Base-by-base conservation (phyloP, 345 rosid genomes). In the Brassica incana region DNA sequence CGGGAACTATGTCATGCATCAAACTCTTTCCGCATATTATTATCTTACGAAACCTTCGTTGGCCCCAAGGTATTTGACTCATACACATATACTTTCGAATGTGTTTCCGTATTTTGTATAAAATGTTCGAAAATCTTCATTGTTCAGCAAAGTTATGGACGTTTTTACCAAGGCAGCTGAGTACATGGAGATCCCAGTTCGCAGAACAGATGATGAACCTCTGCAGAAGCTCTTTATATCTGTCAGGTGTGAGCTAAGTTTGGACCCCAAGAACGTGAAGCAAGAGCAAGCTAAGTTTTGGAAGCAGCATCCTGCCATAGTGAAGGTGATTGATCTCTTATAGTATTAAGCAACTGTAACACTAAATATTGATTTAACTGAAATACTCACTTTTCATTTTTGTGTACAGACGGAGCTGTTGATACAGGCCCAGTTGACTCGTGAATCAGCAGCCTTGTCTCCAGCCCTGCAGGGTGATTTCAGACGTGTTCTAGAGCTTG, bases 241-340 rank as follows among this genome's bases (percentile, higher is more conserved):
- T 15, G 99, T 95, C 50, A 86, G 98, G 87, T 91, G 99, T 75
- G 99, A 95, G 85, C 84, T 95, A 85, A 93, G 93, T 81, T 84
- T 95, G 83, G 99, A 95, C 84, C 91, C 82, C 16, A 93, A 93
- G 88, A 95, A 91, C 85, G 88, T 93, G 74, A 95, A 95, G 91
- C 98, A 95, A 93, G 99, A 95, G 85, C 99, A 95, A 84, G 98
- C 98, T 73, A 95, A 93, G 85, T 95, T 93, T 83, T 95, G 93
- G 98, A 95, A 93, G 87, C 97, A 93, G 86, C 97, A 95, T 84
- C 99, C 99, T 23, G 93, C 99, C 15, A 52, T 95, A 71, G 99
- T 91, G 73, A 95, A 95, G 97, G 98, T 95, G 83, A 54, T 27
- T 3, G 29, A 27, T 72, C 65, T 78, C 50, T 58, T 23, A 69